phyloP scores from a whole-genome alignment of 345 rosid genomes.

The Triadica sebifera region DNA sequence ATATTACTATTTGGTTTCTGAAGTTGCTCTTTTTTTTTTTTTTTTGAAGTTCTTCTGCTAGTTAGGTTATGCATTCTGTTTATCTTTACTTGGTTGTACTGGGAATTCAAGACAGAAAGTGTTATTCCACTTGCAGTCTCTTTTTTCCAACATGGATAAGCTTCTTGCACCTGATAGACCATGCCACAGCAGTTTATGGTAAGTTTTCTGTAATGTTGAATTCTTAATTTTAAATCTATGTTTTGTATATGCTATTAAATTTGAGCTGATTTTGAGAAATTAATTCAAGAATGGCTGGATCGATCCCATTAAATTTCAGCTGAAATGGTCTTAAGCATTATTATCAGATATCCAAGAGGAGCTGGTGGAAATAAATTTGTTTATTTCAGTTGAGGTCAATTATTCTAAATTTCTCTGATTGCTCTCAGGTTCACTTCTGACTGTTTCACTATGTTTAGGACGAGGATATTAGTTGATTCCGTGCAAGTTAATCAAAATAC shows the following conservation, averaged over 20 bases:
- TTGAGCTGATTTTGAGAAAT: neutral
- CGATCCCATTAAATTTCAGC: neutral
- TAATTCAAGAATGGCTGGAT: neutral
- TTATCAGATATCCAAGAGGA: neutral
- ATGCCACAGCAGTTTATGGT: conserved; percentile 94
- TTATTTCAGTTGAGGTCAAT: conserved; percentile 1
- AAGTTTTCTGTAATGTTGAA: conserved; percentile 15
- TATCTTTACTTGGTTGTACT: neutral
- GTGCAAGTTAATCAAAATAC: conserved; percentile 1
- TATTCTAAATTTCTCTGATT: neutral
- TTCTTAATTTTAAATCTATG: too few relatives aligned
- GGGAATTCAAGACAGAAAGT: conserved; percentile 8
- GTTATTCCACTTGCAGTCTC: conserved; percentile 54
- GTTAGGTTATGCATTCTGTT: neutral
- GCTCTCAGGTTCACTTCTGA: neutral
- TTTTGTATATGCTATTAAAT: too few relatives aligned
- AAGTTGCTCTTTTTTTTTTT: neutral
- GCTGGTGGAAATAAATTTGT: too few relatives aligned
- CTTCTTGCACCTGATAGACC: conserved; percentile 84
- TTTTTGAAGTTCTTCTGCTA: neutral
- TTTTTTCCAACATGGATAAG: conserved; percentile 74
- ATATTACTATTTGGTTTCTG: neutral
- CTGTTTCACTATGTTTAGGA: neutral
- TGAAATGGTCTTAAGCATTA: neutral
- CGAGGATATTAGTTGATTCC: neutral